phyloP scores from a whole-genome alignment of 2,329 filamentous ascomycete species.

The Cordyceps farinosa region DNA sequence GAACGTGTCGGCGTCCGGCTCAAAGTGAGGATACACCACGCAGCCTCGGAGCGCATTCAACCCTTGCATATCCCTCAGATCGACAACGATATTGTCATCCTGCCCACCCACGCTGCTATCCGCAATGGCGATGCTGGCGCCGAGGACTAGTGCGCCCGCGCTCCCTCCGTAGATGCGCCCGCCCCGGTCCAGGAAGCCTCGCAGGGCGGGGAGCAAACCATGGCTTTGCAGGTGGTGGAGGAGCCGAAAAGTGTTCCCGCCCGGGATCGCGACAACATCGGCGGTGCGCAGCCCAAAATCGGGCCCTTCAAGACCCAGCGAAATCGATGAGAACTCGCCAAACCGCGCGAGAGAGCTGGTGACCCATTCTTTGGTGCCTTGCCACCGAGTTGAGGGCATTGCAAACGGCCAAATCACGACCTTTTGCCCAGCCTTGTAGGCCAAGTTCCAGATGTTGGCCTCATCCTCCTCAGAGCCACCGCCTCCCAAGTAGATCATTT shows the following conservation, averaged over 20 bases:
- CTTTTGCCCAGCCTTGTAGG: conserved; percentile 1
- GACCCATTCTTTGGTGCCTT: not conserved
- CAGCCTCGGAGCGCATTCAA: not conserved
- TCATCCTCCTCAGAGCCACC: not conserved
- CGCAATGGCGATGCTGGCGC: conserved; percentile 5
- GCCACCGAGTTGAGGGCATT: not conserved
- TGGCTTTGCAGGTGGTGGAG: conserved; percentile 7
- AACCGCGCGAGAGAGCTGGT: not conserved
- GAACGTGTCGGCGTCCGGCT: not conserved
- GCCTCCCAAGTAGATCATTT: conserved; percentile 9
- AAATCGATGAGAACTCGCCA: not conserved
- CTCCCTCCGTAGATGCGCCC: conserved; percentile 4
- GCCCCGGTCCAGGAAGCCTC: not conserved
- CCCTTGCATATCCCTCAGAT: not conserved
- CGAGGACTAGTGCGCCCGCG: conserved; percentile 2
- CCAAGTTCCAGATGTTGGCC: not conserved
- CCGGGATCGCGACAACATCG: conserved; percentile 11
- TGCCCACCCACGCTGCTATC: conserved; percentile 11
- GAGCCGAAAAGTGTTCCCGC: conserved; percentile 14
- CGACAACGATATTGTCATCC: not conserved
- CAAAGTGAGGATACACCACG: conserved; percentile 4
- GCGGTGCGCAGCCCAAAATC: conserved; percentile 10
- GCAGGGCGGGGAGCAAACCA: conserved; percentile 1
- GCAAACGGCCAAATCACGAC: conserved; percentile 9
- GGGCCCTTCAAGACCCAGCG: not conserved